A percentile compares a stretch with the other conserved stretches of the same genome.
phyloP scores from a whole-genome alignment of 345 rosid genomes.

The Excoecaria cochinchinensis region DNA sequence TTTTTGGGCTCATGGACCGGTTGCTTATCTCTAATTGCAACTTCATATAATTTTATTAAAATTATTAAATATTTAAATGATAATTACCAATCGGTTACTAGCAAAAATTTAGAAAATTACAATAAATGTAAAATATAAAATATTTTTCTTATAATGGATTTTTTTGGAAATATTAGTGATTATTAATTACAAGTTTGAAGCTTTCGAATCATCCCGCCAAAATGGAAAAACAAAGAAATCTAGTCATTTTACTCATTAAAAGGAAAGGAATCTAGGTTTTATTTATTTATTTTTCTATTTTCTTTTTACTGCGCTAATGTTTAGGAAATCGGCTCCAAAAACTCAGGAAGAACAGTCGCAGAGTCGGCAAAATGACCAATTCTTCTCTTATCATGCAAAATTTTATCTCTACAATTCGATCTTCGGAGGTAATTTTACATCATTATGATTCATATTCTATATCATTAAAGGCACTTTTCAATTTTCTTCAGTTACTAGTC shows the following conservation, averaged over 20 bases:
- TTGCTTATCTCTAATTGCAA: too few species aligned
- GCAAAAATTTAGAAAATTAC: too few species aligned
- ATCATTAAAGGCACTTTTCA: not conserved
- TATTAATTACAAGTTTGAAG: too few species aligned
- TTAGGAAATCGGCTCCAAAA: not conserved
- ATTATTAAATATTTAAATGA: too few species aligned
- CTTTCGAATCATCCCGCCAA: not conserved
- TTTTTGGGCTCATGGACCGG: too few species aligned
- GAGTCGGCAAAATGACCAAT: not conserved
- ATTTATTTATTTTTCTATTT: not conserved
- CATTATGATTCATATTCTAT: too few species aligned
- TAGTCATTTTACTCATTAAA: too few species aligned
- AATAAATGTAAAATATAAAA: too few species aligned
- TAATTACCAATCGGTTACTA: too few species aligned
- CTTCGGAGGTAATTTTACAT: conserved; percentile 20
- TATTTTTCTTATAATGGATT: too few species aligned
- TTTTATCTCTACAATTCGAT: conserved; percentile 22
- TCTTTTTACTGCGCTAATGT: not conserved
- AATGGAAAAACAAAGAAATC: not conserved
- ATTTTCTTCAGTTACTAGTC: not conserved
- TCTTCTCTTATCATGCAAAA: not conserved
- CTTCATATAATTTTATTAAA: too few species aligned
- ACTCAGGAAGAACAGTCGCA: not conserved
- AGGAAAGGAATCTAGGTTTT: not conserved
- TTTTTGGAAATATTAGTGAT: too few species aligned